phyloP scores from a whole-genome alignment of 1,284 basidiomycete species.

The Ceratobasidium sp. region DNA sequence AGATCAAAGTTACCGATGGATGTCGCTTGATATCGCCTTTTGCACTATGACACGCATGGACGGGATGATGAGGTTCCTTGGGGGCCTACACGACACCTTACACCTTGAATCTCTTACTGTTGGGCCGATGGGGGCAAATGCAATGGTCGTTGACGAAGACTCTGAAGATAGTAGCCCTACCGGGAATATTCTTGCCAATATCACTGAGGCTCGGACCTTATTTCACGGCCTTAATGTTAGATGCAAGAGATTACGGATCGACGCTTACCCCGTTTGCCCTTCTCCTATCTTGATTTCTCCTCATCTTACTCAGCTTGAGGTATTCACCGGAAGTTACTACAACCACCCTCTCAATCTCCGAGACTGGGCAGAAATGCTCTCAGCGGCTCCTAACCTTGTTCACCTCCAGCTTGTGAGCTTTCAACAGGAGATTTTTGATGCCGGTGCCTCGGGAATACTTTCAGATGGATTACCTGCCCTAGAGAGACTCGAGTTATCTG shows the following conservation, averaged over 20 bases:
- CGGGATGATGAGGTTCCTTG: background rate
- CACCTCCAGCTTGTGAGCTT: conserved; percentile 1
- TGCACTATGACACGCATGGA: background rate
- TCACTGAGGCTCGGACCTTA: background rate
- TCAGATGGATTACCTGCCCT: background rate
- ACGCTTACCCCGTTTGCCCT: background rate
- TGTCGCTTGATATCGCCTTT: conserved; percentile 4
- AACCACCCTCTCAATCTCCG: background rate
- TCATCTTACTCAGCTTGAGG: background rate
- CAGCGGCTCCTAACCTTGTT: conserved; percentile 6
- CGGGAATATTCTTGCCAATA: background rate
- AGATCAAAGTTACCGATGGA: conserved; percentile 1
- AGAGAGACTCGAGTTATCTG: background rate
- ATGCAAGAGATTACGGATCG: background rate
- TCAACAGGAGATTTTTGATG: background rate
- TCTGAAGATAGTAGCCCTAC: background rate
- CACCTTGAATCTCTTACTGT: conserved; percentile 4
- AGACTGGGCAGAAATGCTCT: conserved; percentile 13
- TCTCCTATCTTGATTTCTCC: background rate
- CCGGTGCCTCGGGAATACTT: background rate
- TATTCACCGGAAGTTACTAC: background rate
- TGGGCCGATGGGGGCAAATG: conserved; percentile 3
- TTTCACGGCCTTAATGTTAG: conserved; percentile 3
- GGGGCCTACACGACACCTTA: background rate
- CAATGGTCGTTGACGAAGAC: background rate